Conservation (phyloP, 768 basidiomycete species). For the Podaxis sp. region DNA sequence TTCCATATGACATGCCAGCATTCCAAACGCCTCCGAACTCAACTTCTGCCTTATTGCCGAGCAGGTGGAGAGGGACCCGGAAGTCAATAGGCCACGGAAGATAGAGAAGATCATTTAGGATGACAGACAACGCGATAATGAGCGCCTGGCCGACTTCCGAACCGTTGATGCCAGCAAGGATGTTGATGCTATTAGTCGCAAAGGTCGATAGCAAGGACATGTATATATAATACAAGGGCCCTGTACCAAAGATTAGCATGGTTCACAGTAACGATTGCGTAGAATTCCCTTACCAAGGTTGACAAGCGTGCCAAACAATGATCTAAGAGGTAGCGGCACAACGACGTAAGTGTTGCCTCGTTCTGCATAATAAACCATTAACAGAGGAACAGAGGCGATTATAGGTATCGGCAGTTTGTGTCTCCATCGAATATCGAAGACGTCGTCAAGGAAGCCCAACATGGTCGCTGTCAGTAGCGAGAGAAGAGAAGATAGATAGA, state of each 20-base stretch:
- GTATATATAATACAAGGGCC: slow-evolving; percentile 93
- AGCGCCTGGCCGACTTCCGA: slow-evolving; percentile 93
- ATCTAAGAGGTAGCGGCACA: slow-evolving; percentile 80
- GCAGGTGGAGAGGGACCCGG: slow-evolving; percentile 66
- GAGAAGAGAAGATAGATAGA: slow-evolving; percentile 92
- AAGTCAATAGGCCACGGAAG: slow-evolving; percentile 86
- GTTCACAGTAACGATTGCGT: background rate
- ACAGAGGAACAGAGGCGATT: slow-evolving; percentile 90
- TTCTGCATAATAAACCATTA: slow-evolving; percentile 97
- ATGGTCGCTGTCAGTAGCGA: slow-evolving; percentile 90
- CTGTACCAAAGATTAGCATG: slow-evolving; percentile 37
- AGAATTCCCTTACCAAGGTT: slow-evolving; percentile 68
- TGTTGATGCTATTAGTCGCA: slow-evolving; percentile 97
- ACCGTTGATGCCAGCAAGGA: slow-evolving; percentile 96
- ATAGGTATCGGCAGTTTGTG: slow-evolving; percentile 97
- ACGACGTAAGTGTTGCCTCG: slow-evolving; percentile 92
- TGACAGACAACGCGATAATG: slow-evolving; percentile 88
- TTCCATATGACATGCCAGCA: slow-evolving; percentile 85
- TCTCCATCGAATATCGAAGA: slow-evolving; percentile 98
- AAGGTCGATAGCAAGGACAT: slow-evolving; percentile 97
- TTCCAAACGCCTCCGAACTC: slow-evolving; percentile 80
- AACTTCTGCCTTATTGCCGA: slow-evolving; percentile 64
- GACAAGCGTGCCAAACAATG: slow-evolving; percentile 73
- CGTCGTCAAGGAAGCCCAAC: slow-evolving; percentile 94
- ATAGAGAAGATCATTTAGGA: slow-evolving; percentile 90